Percentiles rank a stretch among this genome's conserved stretches.
Conservation (phyloP, 768 basidiomycete genomes). For the Pleurotus ostreatus region DNA sequence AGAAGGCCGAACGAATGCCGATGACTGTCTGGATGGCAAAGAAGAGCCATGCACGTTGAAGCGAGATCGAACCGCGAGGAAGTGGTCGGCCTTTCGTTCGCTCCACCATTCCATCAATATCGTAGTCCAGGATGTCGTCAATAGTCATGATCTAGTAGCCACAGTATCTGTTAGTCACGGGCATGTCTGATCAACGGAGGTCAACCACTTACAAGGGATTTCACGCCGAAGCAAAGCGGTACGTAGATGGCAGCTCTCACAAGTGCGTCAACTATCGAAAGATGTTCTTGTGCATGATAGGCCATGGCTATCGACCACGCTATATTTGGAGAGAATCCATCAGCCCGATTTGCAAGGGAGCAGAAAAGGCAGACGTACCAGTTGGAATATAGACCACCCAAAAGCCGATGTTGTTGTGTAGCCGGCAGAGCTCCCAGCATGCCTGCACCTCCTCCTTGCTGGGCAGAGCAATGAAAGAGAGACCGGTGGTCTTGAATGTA, state of each 20-base stretch:
- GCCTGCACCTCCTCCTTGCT: slow-evolving; percentile 19
- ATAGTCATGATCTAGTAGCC: slow-evolving; percentile 27
- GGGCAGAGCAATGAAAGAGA: slow-evolving; percentile 14
- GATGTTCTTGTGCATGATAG: slow-evolving; percentile 20
- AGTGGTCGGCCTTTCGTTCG: slow-evolving; percentile 23
- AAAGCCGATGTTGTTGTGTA: slow-evolving; percentile 28
- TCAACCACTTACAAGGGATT: slow-evolving; percentile 21
- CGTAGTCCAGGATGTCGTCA: slow-evolving; percentile 25
- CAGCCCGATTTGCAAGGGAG: background rate
- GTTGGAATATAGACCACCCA: slow-evolving; percentile 26
- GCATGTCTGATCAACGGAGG: too few relatives aligned
- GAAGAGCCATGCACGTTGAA: slow-evolving; percentile 24
- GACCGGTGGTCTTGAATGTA: slow-evolving; percentile 4
- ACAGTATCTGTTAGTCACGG: background rate
- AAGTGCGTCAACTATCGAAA: slow-evolving; percentile 15
- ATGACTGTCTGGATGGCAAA: slow-evolving; percentile 19
- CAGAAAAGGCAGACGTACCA: slow-evolving; percentile 11
- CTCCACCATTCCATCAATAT: slow-evolving; percentile 23
- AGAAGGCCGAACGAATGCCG: slow-evolving; percentile 18
- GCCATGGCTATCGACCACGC: slow-evolving; percentile 29
- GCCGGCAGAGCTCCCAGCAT: slow-evolving; percentile 28
- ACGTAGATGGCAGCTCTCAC: slow-evolving; percentile 19
- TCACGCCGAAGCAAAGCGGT: slow-evolving; percentile 25
- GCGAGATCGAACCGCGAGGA: slow-evolving; percentile 24
- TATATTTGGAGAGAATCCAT: background rate